Evolutionary conservation across 2,329 filamentous ascomycete species (phyloP).

Genomic region (Aspergillus flavus): DNA sequence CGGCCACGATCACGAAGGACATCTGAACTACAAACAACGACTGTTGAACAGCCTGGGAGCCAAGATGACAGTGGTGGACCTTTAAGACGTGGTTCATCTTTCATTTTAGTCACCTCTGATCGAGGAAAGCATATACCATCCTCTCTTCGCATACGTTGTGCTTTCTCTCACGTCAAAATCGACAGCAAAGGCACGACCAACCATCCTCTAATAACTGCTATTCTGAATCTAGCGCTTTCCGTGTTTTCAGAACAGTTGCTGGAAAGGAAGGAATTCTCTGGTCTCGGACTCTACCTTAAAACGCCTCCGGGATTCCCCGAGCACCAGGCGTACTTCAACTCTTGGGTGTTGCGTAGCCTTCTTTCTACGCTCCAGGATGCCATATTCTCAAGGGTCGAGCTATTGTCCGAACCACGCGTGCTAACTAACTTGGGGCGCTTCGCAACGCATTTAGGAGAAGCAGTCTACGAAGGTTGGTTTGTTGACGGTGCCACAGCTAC

Average conservation of each 20-base stretch:
- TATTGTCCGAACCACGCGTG: conserved; percentile 77
- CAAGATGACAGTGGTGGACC: conserved; percentile 58
- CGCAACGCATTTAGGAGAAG: conserved; percentile 78
- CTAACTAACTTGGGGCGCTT: conserved; percentile 86
- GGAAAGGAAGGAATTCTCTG: conserved; percentile 84
- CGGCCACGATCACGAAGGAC: conserved; percentile 68
- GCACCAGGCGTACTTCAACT: conserved; percentile 93
- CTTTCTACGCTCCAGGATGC: conserved; percentile 70
- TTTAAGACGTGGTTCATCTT: conserved; percentile 82
- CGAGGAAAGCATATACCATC: conserved; percentile 61
- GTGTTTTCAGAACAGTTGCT: conserved; percentile 87
- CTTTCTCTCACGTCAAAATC: conserved; percentile 62
- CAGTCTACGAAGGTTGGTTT: conserved; percentile 96
- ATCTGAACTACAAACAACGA: conserved; percentile 75
- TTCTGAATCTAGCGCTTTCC: conserved; percentile 75
- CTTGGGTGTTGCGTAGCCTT: conserved; percentile 77
- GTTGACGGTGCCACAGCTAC: conserved; percentile 81
- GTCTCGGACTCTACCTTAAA: conserved; percentile 82
- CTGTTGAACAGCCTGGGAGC: conserved; percentile 55
- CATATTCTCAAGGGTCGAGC: conserved; percentile 70
- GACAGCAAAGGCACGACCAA: conserved; percentile 54
- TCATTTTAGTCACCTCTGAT: conserved; percentile 80
- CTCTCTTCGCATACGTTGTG: conserved; percentile 64
- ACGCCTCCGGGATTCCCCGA: conserved; percentile 91
- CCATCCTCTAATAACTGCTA: conserved; percentile 71